Evolutionary conservation across 371 early-diverging fungal species (phyloP), one percentile per base, ranked within the genome.

Genomic region (Sanchytrium tribonematis): DNA sequence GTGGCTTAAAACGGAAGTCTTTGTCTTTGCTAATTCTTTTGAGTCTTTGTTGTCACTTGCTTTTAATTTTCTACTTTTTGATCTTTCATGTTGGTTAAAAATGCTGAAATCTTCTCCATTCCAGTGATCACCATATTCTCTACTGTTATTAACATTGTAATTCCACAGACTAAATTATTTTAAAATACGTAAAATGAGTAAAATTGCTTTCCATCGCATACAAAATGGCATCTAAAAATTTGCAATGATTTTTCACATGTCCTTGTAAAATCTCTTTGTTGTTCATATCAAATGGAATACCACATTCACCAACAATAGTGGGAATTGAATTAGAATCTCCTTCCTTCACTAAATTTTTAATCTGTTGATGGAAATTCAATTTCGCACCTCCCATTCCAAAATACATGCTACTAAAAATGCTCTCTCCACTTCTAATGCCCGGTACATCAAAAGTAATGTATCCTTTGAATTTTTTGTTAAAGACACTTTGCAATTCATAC

Each of bases 101-200:
- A 78, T 86, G 67, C 88, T 84, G 28, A 90, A 88, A 75, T 90
- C 88, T 70, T 90, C 90, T 2, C 89, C 90, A 71, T 90, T 90
- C 87, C 90, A 90, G 65, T 86, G 85, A 72, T 90, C 90, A 0
- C 87, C 87, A 79, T 82, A 81, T 68, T 72, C 73, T 70, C 79
- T 71, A 66, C 73, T 72, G 67, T 85, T 87, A 69, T 81, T 81
- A 1, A 83, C 77, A 68, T 79, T 77, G 73, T 86, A 86, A 48
- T 80, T 82, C 87, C 87, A 86, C 0, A 89, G 73, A 78, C 48
- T 48, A 48, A 48, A 22, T 48, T 48, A 48, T 12, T 22, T 48
- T 12, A 22, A 48, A 48, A 48, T 48, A 48, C 48, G 89, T 87
- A 71, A 86, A 91, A 69, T 81, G 84, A 29, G 86, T 79, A 29